Base-by-base conservation (phyloP, 371 early-diverging fungal genomes). In the Apophysomyces trapeziformis region DNA sequence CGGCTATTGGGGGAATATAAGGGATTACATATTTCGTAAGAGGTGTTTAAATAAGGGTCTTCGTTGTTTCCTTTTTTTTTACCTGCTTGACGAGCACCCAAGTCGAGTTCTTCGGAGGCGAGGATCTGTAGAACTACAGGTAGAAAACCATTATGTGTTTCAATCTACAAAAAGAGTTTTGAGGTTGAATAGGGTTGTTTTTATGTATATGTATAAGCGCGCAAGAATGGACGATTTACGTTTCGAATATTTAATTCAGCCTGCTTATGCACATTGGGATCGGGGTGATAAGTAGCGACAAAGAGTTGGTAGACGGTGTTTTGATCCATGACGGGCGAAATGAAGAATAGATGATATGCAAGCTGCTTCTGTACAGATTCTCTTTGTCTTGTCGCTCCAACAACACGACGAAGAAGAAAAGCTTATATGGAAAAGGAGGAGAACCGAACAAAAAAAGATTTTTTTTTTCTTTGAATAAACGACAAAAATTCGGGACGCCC, bases 1-100 rank as follows among this genome's bases (percentile, higher is more conserved):
- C 90, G 71, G 92, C 96, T 89, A 84, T 61, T 50, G 11, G 41
- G 14, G 16, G 21, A 21, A n/a, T 8, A 14, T 14, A 47, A 39
- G 57, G 8, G 13, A 11, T 11, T 39, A 36, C 9, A 8, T 56
- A 21, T 37, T 7, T 58, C 37, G 12, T 58, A 37, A 58, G 13
- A 38, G 38, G 45, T 12, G 1, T 16, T 1, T 7, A 58, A 58
- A 36, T 21, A 58, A 36, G 54, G 54, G 46, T 57, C 39, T 59
- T 59, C 32, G 32, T 26, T 59, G 35, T 58, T 58, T 58, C 11
- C 36, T n/a, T 32, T 32, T 59, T 41, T 58, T 64, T 61, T 78
- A 92, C 95, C 93, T 69, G 92, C 90, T 84, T 92, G 90, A 73
- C 89, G 87, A 61, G 90, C 89, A 50, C 85, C 84, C 26, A 81